phyloP scores from a whole-genome alignment of 352 stramenopile species.

The Phytopythium delawarense region DNA sequence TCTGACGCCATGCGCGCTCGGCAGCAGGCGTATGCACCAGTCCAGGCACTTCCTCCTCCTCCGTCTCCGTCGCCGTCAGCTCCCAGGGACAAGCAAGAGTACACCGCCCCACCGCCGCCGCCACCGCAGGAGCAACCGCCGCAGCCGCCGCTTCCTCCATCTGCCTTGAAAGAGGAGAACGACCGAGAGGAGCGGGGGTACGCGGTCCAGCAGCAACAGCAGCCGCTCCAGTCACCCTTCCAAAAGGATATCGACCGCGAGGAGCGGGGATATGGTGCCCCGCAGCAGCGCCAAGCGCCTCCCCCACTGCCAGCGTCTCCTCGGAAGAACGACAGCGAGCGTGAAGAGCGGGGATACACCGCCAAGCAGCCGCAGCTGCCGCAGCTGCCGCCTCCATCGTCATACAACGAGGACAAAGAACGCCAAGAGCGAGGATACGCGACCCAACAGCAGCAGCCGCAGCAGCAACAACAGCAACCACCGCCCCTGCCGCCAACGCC shows the following conservation, averaged over 20 bases:
- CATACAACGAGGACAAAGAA: constrained; percentile 5
- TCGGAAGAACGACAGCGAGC: neutral
- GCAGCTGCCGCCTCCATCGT: neutral
- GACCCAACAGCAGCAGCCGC: constrained; percentile 3
- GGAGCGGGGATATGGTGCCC: no score
- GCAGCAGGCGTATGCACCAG: constrained; percentile 35
- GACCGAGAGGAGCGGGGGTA: neutral
- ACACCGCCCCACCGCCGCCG: neutral
- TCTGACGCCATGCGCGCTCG: constrained; percentile 28
- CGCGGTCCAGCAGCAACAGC: neutral
- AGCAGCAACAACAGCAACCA: constrained; percentile 9
- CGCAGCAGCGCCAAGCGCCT: no score
- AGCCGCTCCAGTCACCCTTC: no score
- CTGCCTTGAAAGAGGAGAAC: constrained; percentile 10
- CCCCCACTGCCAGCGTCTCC: no score
- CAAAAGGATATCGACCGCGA: no score
- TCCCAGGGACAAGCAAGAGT: constrained; percentile 4
- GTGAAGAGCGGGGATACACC: neutral
- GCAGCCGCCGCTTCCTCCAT: neutral
- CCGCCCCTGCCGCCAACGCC: constrained; percentile 9
- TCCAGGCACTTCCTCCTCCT: constrained; percentile 6
- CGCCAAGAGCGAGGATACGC: constrained; percentile 11
- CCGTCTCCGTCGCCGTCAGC: neutral
- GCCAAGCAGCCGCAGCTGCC: neutral
- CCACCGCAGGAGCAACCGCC: neutral